Evolutionary conservation across 441 rosid genomes (phyloP).

Genomic region (Gossypium schwendimanii): DNA sequence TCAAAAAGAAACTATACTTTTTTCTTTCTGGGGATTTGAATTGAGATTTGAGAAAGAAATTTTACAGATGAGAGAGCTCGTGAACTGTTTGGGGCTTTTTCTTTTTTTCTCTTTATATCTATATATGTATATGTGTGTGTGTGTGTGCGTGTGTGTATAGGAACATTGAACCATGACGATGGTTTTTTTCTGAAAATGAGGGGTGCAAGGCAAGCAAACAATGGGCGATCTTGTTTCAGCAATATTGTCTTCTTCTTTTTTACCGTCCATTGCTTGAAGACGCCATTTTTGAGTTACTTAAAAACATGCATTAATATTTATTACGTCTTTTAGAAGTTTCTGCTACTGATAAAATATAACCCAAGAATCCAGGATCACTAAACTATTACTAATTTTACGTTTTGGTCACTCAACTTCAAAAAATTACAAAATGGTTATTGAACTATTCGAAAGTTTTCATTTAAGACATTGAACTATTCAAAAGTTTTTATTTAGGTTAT

Average conservation of each 20-base stretch:
- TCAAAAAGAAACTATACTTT: conserved; percentile 2
- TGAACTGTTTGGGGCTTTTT: background rate
- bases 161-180: background rate
- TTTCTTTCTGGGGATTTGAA: conserved; percentile 1
- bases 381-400: too few relatives aligned
- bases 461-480: too few relatives aligned
- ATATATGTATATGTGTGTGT: background rate
- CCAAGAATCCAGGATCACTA: too few relatives aligned
- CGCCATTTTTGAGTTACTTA: too few relatives aligned
- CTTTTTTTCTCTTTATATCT: background rate
- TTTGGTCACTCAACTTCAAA: too few relatives aligned
- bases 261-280: background rate
- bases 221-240: background rate
- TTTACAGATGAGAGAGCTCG: background rate
- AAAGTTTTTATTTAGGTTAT: too few relatives aligned
- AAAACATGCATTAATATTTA: too few relatives aligned
- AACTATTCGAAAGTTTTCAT: too few relatives aligned
- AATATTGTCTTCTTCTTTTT: background rate
- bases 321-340: too few relatives aligned
- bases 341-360: too few relatives aligned
- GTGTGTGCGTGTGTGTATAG: background rate
- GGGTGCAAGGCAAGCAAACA: background rate
- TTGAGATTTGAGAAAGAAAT: background rate
- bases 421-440: too few relatives aligned
- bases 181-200: background rate